phyloP scores from a whole-genome alignment of 345 rosid genomes.

The Lagerstroemia speciosa region DNA sequence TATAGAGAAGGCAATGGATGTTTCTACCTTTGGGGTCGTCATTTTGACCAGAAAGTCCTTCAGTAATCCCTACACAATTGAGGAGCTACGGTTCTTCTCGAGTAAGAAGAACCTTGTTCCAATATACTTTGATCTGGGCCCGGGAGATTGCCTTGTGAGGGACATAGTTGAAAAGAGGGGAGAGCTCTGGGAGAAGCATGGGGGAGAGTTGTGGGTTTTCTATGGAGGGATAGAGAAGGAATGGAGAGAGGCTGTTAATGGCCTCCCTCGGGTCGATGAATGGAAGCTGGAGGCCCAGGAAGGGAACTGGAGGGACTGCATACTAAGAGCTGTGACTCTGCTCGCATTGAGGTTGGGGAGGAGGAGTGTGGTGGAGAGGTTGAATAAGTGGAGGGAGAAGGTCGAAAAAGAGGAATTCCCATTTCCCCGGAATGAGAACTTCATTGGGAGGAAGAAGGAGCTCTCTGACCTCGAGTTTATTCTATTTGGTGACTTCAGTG shows the following conservation, averaged over 20 bases:
- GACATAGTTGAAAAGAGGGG: slow-evolving; percentile 94
- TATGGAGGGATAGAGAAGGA: slow-evolving; percentile 89
- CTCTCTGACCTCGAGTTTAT: slow-evolving; percentile 78
- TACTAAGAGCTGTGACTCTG: slow-evolving; percentile 56
- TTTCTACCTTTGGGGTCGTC: slow-evolving; percentile 77
- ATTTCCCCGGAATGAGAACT: slow-evolving; percentile 65
- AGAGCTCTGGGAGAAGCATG: slow-evolving; percentile 87
- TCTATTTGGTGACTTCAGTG: slow-evolving; percentile 73
- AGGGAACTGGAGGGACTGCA: slow-evolving; percentile 90
- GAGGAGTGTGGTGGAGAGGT: slow-evolving; percentile 75
- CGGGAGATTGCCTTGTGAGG: slow-evolving; percentile 80
- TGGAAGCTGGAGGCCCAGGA: slow-evolving; percentile 90
- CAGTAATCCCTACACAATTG: slow-evolving; percentile 67
- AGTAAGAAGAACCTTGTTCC: slow-evolving; percentile 91
- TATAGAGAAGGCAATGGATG: slow-evolving; percentile 74
- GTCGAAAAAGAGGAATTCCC: slow-evolving; percentile 86
- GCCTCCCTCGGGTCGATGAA: slow-evolving; percentile 64
- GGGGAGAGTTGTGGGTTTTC: slow-evolving; percentile 74
- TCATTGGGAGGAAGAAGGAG: slow-evolving; percentile 87
- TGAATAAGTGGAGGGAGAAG: slow-evolving; percentile 78
- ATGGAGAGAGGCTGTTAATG: slow-evolving; percentile 81
- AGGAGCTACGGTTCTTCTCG: slow-evolving; percentile 72
- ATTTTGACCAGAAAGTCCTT: slow-evolving; percentile 73
- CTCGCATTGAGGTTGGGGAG: slow-evolving; percentile 76
- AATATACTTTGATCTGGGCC: slow-evolving; percentile 69